These are phyloP conservation scores for Pythium diclinum DNA, from an alignment of 352 stramenopile species.

Conservation along the genomic window DNA sequence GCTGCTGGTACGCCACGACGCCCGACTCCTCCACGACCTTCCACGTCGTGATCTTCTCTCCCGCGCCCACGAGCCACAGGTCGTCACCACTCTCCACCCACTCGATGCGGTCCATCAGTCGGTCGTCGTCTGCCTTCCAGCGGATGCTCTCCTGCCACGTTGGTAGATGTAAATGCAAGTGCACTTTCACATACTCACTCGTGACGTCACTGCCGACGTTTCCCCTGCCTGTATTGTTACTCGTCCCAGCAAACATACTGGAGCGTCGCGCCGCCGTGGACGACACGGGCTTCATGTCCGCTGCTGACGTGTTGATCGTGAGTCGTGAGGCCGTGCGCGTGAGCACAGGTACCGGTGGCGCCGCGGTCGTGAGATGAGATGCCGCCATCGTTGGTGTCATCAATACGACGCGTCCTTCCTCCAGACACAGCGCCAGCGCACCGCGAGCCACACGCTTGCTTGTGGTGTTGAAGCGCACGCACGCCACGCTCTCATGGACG, in stretches of 20 bases:
- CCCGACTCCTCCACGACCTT: slow-evolving; percentile 80
- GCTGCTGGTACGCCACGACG: slow-evolving; percentile 68
- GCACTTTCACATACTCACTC: slow-evolving; percentile 55
- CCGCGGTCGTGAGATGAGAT: slow-evolving; percentile 14
- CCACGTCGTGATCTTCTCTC: slow-evolving; percentile 75
- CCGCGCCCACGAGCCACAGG: slow-evolving; percentile 60
- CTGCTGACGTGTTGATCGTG: slow-evolving; percentile 22
- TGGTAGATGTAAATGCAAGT: slow-evolving; percentile 66
- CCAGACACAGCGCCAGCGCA: slow-evolving; percentile 56
- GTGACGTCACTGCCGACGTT: slow-evolving; percentile 20
- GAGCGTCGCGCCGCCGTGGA: slow-evolving; percentile 11
- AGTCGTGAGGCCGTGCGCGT: slow-evolving; percentile 19
- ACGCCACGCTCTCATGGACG: slow-evolving; percentile 37
- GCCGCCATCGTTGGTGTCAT: slow-evolving; percentile 39
- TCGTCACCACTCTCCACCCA: slow-evolving; percentile 76
- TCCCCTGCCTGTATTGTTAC: background rate
- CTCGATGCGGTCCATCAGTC: slow-evolving; percentile 54
- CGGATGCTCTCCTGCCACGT: slow-evolving; percentile 67
- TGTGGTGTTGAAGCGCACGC: slow-evolving; percentile 51
- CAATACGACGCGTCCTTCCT: slow-evolving; percentile 61
- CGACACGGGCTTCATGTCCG: slow-evolving; percentile 21
- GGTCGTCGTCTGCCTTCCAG: slow-evolving; percentile 62
- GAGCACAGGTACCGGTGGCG: slow-evolving; percentile 9
- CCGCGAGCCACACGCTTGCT: slow-evolving; percentile 49
- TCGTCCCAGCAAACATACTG: slow-evolving; percentile 14